A percentile compares a stretch with the other conserved stretches of the same genome.
phyloP scores from a whole-genome alignment of 768 basidiomycete species.

The Coprinopsis marcescibilis region DNA sequence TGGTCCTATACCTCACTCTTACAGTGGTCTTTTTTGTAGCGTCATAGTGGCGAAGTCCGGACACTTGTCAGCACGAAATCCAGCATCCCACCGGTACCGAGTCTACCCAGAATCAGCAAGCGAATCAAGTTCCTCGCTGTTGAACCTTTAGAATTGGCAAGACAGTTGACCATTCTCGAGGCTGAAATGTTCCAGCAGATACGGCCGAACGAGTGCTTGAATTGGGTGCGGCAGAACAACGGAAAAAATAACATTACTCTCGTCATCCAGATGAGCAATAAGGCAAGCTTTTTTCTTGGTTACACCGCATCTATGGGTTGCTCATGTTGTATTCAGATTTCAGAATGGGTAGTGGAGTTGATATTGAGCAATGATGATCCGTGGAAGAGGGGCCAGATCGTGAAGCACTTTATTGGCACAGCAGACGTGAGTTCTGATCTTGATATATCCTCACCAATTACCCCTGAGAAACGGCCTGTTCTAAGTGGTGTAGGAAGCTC shows the following conservation, averaged over 20 bases:
- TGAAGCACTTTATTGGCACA: conserved; percentile 86
- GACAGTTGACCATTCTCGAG: conserved; percentile 90
- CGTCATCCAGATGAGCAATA: conserved; percentile 82
- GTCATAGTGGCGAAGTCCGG: no score
- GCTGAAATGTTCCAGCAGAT: conserved; percentile 80
- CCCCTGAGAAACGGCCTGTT: conserved; percentile 3
- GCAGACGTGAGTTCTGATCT: conserved; percentile 65
- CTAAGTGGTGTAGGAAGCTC: conserved; percentile 74
- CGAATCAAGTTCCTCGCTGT: conserved; percentile 79
- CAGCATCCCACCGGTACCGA: conserved; percentile 69
- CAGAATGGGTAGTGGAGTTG: conserved; percentile 83
- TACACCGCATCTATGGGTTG: not conserved
- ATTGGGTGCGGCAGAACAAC: conserved; percentile 65
- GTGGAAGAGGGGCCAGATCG: conserved; percentile 66
- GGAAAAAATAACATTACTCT: conserved; percentile 76
- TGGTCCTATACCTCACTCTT: no score
- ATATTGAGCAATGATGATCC: conserved; percentile 75
- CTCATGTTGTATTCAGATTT: conserved; percentile 48
- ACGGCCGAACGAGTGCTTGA: conserved; percentile 81
- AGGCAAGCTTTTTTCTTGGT: conserved; percentile 37
- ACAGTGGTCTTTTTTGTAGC: no score
- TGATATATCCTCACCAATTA: no score
- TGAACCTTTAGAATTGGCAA: conserved; percentile 80
- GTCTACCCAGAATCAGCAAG: conserved; percentile 62
- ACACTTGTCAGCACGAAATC: conserved; percentile 42